Conservation (phyloP, 2,329 filamentous ascomycete genomes). For the Fusarium euwallaceae region DNA sequence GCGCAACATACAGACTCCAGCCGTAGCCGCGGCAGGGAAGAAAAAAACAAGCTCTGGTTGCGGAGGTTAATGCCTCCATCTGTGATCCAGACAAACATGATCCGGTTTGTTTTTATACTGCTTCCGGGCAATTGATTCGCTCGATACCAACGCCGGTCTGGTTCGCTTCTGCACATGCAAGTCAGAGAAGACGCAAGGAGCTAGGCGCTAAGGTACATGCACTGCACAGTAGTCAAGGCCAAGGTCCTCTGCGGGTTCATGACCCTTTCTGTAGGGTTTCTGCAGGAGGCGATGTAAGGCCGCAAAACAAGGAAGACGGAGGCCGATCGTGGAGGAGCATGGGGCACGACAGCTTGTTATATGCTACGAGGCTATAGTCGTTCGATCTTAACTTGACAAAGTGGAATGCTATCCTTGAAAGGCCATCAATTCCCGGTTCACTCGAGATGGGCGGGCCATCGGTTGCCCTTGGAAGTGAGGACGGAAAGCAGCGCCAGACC, state of each 20-base stretch:
- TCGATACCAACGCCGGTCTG: constrained; percentile 25
- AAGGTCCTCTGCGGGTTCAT: constrained; percentile 37
- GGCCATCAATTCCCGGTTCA: constrained; percentile 25
- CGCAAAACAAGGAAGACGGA: constrained; percentile 25
- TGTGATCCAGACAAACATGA: constrained; percentile 17
- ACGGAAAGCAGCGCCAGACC: constrained; percentile 11
- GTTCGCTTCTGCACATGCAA: constrained; percentile 42
- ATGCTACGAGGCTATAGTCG: constrained; percentile 18
- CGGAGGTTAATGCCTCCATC: constrained; percentile 15
- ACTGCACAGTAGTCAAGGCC: constrained; percentile 18
- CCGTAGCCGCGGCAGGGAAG: not conserved
- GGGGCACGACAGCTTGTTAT: not conserved
- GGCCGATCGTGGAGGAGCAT: not conserved
- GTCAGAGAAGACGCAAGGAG: constrained; percentile 40
- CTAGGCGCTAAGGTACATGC: constrained; percentile 10
- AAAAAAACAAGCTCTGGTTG: constrained; percentile 37
- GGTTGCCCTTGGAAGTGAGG: constrained; percentile 28
- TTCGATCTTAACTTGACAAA: constrained; percentile 27
- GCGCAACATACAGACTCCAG: constrained; percentile 20
- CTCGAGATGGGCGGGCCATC: constrained; percentile 35
- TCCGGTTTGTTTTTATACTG: constrained; percentile 25
- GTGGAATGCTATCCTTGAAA: constrained; percentile 28
- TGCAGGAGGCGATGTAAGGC: not conserved
- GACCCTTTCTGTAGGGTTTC: constrained; percentile 20
- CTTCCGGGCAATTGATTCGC: constrained; percentile 33